Conservation (phyloP, 805 yeast species). For the Nakazawaea molendinolei region DNA sequence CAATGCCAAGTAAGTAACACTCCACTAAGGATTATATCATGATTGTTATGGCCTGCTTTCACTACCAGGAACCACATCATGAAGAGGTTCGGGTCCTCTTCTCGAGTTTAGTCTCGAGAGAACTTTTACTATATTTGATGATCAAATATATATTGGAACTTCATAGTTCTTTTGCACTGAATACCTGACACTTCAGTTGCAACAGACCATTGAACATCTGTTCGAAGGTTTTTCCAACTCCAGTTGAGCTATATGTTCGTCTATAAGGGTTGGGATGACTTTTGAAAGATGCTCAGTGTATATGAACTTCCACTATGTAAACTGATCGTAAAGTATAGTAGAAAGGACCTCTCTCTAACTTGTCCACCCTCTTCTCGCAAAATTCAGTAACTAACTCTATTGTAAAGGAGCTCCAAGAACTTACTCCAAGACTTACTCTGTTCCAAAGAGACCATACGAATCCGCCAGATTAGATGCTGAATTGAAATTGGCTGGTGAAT, state of each 20-base stretch:
- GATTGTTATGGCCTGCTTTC: conserved; percentile 6
- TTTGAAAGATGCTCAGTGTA: too few species aligned
- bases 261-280: conserved; percentile 1
- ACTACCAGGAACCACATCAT: conserved; percentile 5
- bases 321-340: background rate
- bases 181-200: conserved; percentile 86
- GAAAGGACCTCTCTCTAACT: background rate
- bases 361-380: conserved; percentile 1
- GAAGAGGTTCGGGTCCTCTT: conserved; percentile 74
- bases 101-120: conserved; percentile 9
- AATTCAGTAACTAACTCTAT: too few species aligned
- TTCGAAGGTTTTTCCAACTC: conserved; percentile 10
- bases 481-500: conserved; percentile 99
- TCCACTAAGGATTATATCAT: conserved; percentile 4
- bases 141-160: conserved; percentile 20
- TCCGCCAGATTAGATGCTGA: conserved; percentile 99
- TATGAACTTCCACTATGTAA: background rate
- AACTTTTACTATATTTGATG: conserved; percentile 4
- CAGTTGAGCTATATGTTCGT: too few species aligned
- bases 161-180: conserved; percentile 49
- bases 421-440: conserved; percentile 98
- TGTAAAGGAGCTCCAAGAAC: conserved; percentile 99
- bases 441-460: conserved; percentile 99
- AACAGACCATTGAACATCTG: conserved; percentile 16
- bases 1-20: conserved; percentile 57